Conservation (phyloP, 2,329 filamentous ascomycete species). For the Lomentospora prolificans region DNA sequence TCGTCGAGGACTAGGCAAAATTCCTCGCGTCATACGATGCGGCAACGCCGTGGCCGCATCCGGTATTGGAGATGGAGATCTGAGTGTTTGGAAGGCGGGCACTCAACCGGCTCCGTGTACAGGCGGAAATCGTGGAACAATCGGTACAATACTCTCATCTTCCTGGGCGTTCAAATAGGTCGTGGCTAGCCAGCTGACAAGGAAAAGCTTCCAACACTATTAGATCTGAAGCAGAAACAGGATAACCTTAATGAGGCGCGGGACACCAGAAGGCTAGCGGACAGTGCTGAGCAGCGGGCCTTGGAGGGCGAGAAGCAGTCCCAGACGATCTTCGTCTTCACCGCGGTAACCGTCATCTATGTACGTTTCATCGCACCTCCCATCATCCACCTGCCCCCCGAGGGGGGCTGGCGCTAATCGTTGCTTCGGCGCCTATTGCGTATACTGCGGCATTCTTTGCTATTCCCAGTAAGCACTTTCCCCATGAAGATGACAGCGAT, state of each 20-base stretch:
- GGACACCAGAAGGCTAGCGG: background rate
- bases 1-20: background rate
- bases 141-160: background rate
- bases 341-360: background rate
- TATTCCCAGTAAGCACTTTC: background rate
- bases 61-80: background rate
- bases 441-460: background rate
- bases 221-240: background rate
- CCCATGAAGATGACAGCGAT: background rate
- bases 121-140: background rate
- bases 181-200: background rate
- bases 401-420: too few species aligned
- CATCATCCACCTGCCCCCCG: too few species aligned
- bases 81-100: background rate
- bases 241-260: background rate
- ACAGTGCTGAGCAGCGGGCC: background rate
- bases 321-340: background rate
- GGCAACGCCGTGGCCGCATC: background rate
- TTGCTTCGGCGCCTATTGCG: background rate
- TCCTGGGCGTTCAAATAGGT: background rate
- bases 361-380: background rate
- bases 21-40: background rate
- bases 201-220: background rate
- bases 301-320: background rate
- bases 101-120: background rate